Base-by-base conservation (phyloP, 768 basidiomycete species). In the Cantharellus anzutake region DNA sequence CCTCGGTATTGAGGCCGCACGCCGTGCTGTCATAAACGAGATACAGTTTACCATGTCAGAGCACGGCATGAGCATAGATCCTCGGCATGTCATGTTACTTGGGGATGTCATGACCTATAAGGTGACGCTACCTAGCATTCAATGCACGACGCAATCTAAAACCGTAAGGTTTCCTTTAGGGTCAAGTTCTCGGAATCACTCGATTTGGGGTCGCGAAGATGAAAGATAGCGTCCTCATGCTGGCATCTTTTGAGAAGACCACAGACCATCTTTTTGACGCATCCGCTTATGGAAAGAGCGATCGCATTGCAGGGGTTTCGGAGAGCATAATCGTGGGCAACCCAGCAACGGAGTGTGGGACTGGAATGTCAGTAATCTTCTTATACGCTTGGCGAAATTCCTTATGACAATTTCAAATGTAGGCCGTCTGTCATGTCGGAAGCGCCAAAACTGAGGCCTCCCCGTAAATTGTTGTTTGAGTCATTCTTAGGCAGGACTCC, bases 261-360 rank as follows among this genome's bases (percentile, higher is more conserved):
- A 99, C 96, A 11, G 96, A 99, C 73, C 96, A 99, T 70, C 73
- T 99, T 61, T 99, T 99, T 72, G 92, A 99, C 67, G 96, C 96
- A 2, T 85, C 96, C 5, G 88, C 96, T 2, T 93, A 85, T 69
- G 90, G 92, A 5, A 98, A 98, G 71, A 90, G 82, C 56, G 96
- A 99, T 67, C 80, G 79, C 60, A 96, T 99, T 59, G 83, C 89
- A 39, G 96, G 96, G 57, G 94, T 99, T 3, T 98, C 96, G 20
- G 96, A 99, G 70, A 97, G 94, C 69, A 99, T 99, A 69, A 98
- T 99, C 70, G 93, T 99, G 91, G 93, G 93, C 40, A 96, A 94
- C 66, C 83, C 93, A 42, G 92, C 93, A 0, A 85, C 90, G 3
- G 86, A 82, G 66, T 93, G 91, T 66, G 93, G 93, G 37, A 97